Evolutionary conservation across 1,139 yeast species (phyloP).

Genomic region (Pneumocystis sp.): DNA sequence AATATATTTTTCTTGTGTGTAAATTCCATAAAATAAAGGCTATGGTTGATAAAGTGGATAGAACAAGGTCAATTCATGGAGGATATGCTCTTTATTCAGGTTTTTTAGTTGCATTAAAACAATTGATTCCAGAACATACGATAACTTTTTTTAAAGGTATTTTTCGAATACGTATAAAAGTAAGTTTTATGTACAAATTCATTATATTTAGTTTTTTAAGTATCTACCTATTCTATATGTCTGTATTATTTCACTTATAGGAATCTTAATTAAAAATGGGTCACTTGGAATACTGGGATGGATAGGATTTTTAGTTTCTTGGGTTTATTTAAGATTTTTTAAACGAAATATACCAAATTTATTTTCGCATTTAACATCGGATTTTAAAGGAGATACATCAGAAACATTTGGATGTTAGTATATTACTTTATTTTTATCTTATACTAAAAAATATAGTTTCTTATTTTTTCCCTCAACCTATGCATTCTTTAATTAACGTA

Average conservation of each 20-base stretch:
- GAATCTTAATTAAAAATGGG: slow-evolving; percentile 14
- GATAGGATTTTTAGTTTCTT: slow-evolving; percentile 53
- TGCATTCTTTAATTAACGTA: slow-evolving; percentile 31
- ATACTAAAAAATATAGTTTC: slow-evolving; percentile 26
- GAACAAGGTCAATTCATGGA: slow-evolving; percentile 41
- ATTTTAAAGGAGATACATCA: slow-evolving; percentile 19
- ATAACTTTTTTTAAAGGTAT: slow-evolving; percentile 50
- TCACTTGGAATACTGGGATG: slow-evolving; percentile 40
- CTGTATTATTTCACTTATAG: slow-evolving; percentile 27
- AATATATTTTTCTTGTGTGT: slow-evolving; percentile 4
- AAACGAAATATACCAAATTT: slow-evolving; percentile 33
- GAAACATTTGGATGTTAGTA: slow-evolving; percentile 40
- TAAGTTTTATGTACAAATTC: slow-evolving; percentile 22
- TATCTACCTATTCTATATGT: slow-evolving; percentile 56
- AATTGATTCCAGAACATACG: slow-evolving; percentile 77
- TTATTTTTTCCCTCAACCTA: slow-evolving; percentile 35
- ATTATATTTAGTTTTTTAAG: slow-evolving; percentile 19
- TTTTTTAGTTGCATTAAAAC: slow-evolving; percentile 73
- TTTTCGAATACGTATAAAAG: slow-evolving; percentile 41
- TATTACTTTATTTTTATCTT: background rate
- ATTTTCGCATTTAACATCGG: slow-evolving; percentile 20
- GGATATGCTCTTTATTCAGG: slow-evolving; percentile 58
- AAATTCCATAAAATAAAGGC: background rate
- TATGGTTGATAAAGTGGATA: slow-evolving; percentile 6
- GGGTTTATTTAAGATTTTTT: slow-evolving; percentile 63